Percentiles rank a stretch among this genome's conserved stretches.
Conservation (phyloP, 2,329 filamentous ascomycete genomes). For the Alternaria brassicae region DNA sequence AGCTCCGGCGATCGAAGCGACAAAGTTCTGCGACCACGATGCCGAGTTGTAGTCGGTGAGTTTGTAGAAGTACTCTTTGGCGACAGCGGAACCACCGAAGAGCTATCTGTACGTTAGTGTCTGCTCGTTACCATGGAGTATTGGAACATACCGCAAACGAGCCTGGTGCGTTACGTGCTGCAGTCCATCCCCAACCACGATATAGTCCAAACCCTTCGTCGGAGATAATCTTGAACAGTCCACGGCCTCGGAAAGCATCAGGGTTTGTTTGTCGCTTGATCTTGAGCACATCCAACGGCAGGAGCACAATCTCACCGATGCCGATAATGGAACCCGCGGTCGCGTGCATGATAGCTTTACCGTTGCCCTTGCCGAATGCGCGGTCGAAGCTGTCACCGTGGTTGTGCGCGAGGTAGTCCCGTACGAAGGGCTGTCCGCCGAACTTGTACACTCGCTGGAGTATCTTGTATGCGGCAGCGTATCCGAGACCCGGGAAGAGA, state of each 20-base stretch:
- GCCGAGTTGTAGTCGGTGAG: slow-evolving; percentile 96
- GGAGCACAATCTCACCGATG: slow-evolving; percentile 94
- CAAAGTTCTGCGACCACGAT: slow-evolving; percentile 93
- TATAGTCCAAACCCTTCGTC: slow-evolving; percentile 97
- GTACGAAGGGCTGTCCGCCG: slow-evolving; percentile 92
- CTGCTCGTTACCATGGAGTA: background rate
- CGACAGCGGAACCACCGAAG: slow-evolving; percentile 95
- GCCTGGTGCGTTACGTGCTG: slow-evolving; percentile 93
- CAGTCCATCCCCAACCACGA: slow-evolving; percentile 96
- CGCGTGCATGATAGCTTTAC: slow-evolving; percentile 98
- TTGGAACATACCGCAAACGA: slow-evolving; percentile 82
- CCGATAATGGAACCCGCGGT: slow-evolving; percentile 94
- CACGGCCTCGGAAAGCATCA: slow-evolving; percentile 93
- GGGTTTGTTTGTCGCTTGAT: slow-evolving; percentile 99
- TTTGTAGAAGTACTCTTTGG: slow-evolving; percentile 93
- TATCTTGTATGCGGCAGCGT: slow-evolving; percentile 97
- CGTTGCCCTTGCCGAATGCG: slow-evolving; percentile 93
- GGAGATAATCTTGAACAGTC: slow-evolving; percentile 84
- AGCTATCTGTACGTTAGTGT: slow-evolving; percentile 63
- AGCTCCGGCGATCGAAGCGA: slow-evolving; percentile 93
- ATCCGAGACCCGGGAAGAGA: slow-evolving; percentile 96
- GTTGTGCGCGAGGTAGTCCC: slow-evolving; percentile 84
- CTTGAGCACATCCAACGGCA: slow-evolving; percentile 96
- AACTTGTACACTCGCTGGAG: slow-evolving; percentile 99
- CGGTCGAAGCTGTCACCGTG: slow-evolving; percentile 84